phyloP scores from a whole-genome alignment of 139 green algal species.

The Tetraselmis chui region DNA sequence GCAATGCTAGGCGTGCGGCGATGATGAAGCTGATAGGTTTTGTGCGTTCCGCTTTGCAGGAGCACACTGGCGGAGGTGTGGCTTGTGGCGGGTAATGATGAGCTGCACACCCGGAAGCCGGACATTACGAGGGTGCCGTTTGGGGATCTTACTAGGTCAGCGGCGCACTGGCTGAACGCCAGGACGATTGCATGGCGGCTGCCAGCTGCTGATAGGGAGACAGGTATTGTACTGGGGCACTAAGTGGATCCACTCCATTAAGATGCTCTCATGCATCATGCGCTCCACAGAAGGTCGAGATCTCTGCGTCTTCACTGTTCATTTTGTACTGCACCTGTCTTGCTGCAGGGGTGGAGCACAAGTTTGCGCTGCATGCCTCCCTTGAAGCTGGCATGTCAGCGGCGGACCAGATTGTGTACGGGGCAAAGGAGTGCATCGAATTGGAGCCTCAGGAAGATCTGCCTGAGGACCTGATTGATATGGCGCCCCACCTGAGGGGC shows the following conservation, averaged over 20 bases:
- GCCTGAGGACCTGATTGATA: slow-evolving; percentile 10
- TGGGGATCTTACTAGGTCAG: slow-evolving; percentile 15
- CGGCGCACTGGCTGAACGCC: slow-evolving; percentile 34
- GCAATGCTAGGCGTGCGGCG: no score
- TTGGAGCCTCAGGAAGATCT: slow-evolving; percentile 11
- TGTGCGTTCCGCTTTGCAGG: no score
- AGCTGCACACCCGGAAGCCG: background rate
- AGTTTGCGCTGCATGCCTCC: slow-evolving; percentile 14
- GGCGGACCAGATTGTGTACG: background rate
- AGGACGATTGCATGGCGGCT: slow-evolving; percentile 31
- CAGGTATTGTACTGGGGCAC: background rate
- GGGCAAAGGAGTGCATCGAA: background rate
- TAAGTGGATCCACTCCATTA: no score
- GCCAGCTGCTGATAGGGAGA: slow-evolving; percentile 30
- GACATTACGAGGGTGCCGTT: background rate
- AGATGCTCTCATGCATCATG: no score
- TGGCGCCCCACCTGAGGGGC: background rate
- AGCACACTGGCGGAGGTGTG: slow-evolving; percentile 8
- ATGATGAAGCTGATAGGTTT: no score
- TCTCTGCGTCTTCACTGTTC: background rate
- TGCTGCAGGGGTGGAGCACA: slow-evolving; percentile 25
- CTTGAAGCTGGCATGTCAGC: background rate
- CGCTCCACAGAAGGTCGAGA: slow-evolving; percentile 13
- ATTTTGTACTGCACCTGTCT: background rate
- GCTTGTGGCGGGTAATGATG: slow-evolving; percentile 14